A percentile compares a stretch with the other conserved stretches of the same genome.
These are phyloP conservation scores for Takakia lepidozioides DNA, from an alignment of 225 moss, liverwort and hornwort genomes.

Conservation along the genomic window DNA sequence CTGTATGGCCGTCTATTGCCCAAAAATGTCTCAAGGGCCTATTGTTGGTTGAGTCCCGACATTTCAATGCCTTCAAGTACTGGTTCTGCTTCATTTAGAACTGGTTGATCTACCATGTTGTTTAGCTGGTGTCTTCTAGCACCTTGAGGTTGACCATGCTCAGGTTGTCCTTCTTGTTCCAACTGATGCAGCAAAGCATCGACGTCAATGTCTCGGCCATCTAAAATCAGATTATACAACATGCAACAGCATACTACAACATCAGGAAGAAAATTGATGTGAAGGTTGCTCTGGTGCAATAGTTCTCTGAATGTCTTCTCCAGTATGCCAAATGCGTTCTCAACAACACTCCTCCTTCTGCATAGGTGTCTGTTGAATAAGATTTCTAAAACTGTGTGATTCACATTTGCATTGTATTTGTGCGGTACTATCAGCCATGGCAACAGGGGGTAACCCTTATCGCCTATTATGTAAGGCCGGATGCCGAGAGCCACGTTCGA, in stretches of 20 bases:
- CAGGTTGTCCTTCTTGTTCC: too few relatives aligned
- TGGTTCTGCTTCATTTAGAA: too few relatives aligned
- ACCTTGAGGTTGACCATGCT: too few relatives aligned
- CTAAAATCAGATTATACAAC: background rate
- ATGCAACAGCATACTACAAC: background rate
- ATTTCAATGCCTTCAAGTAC: too few relatives aligned
- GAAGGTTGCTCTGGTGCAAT: background rate
- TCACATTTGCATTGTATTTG: background rate
- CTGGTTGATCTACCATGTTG: too few relatives aligned
- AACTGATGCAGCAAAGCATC: too few relatives aligned
- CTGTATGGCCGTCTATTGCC: too few relatives aligned
- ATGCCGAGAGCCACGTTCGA: background rate
- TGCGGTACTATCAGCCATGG: background rate
- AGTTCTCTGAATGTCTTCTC: background rate
- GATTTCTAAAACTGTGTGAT: background rate
- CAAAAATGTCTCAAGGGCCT: too few relatives aligned
- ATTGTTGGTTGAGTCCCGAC: too few relatives aligned
- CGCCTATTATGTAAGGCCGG: background rate
- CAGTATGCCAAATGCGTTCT: background rate
- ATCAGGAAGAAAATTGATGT: background rate
- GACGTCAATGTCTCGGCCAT: background rate
- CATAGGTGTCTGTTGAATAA: background rate
- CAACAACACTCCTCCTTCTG: background rate
- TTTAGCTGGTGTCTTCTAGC: too few relatives aligned
- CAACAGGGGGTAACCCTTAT: background rate